Evolutionary conservation across 139 green algal species (phyloP).

Genomic region (Tetradesmus obliquus): DNA sequence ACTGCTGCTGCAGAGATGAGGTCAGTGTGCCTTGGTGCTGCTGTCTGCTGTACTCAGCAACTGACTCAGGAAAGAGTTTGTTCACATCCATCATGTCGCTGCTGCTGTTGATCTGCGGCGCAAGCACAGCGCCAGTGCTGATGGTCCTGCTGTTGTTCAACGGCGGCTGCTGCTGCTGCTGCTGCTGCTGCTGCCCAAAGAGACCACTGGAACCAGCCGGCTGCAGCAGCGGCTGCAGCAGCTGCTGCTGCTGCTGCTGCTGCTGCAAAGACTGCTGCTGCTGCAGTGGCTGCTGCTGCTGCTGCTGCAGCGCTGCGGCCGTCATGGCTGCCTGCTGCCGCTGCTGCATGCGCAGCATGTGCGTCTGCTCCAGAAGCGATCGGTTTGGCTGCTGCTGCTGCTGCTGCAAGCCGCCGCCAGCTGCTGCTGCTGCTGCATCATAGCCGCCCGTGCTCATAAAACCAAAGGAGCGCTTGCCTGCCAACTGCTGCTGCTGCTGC

Average conservation of each 20-base stretch:
- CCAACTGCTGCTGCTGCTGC: neutral
- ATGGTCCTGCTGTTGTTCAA: neutral
- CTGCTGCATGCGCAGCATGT: neutral
- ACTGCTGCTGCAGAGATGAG: constrained; percentile 25
- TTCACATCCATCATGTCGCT: neutral
- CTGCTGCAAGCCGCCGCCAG: neutral
- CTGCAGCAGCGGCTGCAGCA: neutral
- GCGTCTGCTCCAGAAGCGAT: neutral
- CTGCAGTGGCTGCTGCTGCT: neutral
- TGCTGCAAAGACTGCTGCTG: neutral
- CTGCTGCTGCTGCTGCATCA: constrained; percentile 36
- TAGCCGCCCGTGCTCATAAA: neutral
- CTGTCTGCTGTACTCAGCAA: neutral
- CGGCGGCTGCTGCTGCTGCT: too few relatives aligned
- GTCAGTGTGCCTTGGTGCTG: neutral
- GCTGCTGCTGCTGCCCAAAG: neutral
- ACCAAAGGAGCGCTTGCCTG: neutral
- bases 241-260: neutral
- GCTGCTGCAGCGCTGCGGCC: neutral
- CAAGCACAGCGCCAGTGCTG: neutral
- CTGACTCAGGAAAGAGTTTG: constrained; percentile 10
- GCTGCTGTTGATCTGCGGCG: neutral
- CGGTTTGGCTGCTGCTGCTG: neutral
- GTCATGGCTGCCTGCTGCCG: neutral
- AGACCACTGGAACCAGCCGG: neutral